Evolutionary conservation across 441 rosid species (phyloP).

Genomic region (Adansonia rubrostipa): DNA sequence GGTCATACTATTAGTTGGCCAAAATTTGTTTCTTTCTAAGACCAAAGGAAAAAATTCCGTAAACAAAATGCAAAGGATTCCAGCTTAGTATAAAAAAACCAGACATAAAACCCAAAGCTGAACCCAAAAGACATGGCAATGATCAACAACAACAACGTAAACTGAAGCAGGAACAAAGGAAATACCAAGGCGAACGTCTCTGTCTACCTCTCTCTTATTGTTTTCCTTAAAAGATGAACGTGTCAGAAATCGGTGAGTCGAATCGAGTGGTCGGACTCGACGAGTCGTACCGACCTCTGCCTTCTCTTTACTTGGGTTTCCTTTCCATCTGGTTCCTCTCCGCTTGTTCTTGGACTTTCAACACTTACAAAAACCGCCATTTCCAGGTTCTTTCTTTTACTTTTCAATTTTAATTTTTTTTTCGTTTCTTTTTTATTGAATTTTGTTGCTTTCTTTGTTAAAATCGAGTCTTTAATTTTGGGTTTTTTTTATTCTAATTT

Average conservation of each 20-base stretch:
- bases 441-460: background rate
- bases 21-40: background rate
- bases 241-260: constrained; percentile 32
- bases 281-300: constrained; percentile 76
- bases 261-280: constrained; percentile 44
- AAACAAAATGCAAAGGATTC: constrained; percentile 4
- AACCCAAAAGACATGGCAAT: constrained; percentile 32
- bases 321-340: constrained; percentile 74
- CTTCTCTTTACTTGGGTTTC: constrained; percentile 71
- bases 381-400: constrained; percentile 54
- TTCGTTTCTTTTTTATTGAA: background rate
- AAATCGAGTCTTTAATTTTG: constrained; percentile 1
- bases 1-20: no score
- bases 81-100: background rate
- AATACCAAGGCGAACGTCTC: background rate
- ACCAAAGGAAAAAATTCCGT: background rate
- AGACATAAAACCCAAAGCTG: constrained; percentile 21
- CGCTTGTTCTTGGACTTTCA: constrained; percentile 82
- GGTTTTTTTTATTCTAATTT: background rate
- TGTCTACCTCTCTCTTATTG: no score
- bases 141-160: background rate
- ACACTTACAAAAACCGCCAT: constrained; percentile 77
- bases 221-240: constrained; percentile 40
- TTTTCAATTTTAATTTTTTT: background rate
- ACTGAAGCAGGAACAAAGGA: background rate